phyloP scores from a whole-genome alignment of 306 rosid species.

The Luffa aegyptiaca region DNA sequence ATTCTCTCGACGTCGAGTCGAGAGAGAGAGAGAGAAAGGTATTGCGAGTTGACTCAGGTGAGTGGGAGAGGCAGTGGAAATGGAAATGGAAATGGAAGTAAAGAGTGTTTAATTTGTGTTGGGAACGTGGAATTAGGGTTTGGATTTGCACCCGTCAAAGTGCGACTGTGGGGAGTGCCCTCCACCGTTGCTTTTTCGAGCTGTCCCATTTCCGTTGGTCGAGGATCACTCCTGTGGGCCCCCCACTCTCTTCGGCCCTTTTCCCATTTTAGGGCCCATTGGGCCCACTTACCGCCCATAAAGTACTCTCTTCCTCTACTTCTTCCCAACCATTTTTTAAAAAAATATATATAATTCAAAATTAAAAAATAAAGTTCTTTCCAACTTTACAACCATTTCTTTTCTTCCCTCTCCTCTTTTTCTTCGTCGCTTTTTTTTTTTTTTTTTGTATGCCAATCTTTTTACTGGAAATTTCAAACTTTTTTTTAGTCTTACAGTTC shows the following conservation, averaged over 20 bases:
- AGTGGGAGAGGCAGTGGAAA: neutral
- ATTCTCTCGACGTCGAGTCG: neutral
- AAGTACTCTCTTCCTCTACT: neutral
- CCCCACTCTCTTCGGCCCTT: neutral
- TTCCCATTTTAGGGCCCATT: neutral
- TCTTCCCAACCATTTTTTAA: neutral
- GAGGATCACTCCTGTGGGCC: neutral
- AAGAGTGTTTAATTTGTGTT: neutral
- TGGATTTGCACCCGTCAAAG: neutral
- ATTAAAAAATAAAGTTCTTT: neutral
- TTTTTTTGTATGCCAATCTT: neutral
- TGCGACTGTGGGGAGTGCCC: neutral
- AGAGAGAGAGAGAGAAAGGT: neutral
- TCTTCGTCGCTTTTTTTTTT: neutral
- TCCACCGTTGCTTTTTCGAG: constrained; percentile 3
- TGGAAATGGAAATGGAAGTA: neutral
- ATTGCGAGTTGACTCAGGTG: neutral
- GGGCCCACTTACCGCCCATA: constrained; percentile 5
- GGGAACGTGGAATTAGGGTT: constrained; percentile 1
- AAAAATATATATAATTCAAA: too few species aligned
- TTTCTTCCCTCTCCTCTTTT: neutral
- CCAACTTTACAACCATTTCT: neutral
- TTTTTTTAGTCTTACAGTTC: neutral
- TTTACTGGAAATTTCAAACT: neutral
- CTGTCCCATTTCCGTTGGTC: constrained; percentile 6